These are phyloP conservation scores for Yamagishiella unicocca DNA, from an alignment of 139 green algal species.

Conservation along the genomic window DNA sequence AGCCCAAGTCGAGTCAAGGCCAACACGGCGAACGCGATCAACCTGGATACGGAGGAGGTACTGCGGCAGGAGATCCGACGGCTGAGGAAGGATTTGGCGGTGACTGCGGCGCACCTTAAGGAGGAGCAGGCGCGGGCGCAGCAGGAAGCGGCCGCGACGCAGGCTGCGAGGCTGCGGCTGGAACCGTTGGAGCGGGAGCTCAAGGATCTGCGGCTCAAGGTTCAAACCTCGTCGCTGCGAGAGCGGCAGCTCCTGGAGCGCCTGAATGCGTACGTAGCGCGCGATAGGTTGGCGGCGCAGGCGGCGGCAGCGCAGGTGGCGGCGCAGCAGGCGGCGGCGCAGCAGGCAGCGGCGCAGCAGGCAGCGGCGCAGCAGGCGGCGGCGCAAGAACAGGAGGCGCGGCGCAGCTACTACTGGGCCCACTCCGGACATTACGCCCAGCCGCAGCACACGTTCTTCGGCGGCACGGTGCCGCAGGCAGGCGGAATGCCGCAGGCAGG, in stretches of 20 bases:
- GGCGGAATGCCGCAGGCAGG: too few relatives aligned
- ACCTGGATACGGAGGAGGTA: neutral
- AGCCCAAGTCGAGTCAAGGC: neutral
- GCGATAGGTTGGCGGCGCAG: neutral
- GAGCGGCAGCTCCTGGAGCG: neutral
- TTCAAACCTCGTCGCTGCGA: too few relatives aligned
- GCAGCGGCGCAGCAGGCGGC: neutral
- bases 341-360: slow-evolving; percentile 6
- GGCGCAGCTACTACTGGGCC: too few relatives aligned
- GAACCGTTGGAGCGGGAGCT: slow-evolving; percentile 25
- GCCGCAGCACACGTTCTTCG: too few relatives aligned
- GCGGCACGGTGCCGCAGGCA: too few relatives aligned
- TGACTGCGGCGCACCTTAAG: neutral
- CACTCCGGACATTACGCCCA: too few relatives aligned
- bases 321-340: neutral
- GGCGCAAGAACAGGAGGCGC: neutral
- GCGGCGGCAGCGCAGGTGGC: neutral
- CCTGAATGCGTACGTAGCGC: neutral
- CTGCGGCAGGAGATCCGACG: neutral
- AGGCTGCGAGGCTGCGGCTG: neutral
- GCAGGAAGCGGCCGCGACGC: neutral
- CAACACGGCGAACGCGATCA: too few relatives aligned
- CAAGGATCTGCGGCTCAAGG: neutral
- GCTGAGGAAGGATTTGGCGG: neutral
- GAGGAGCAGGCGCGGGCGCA: neutral